Percentiles rank a stretch among this genome's conserved stretches.
Evolutionary conservation across 2,329 filamentous ascomycete species (phyloP).

Genomic region (Chaetomium olivaceum): DNA sequence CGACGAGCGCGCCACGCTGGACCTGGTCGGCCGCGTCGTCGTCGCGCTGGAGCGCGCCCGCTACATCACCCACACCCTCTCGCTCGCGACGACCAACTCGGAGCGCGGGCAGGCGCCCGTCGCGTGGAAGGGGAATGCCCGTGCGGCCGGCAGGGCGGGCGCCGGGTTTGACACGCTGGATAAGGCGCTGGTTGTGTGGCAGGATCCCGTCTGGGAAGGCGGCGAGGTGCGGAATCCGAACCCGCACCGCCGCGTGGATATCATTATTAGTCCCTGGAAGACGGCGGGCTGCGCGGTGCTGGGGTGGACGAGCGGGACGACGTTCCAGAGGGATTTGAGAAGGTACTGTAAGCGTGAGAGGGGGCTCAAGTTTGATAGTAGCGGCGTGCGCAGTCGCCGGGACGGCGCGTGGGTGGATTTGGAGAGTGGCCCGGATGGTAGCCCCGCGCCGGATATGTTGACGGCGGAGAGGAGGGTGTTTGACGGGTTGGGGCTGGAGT

Average conservation of each 20-base stretch:
- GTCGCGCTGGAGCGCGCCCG: constrained; percentile 65
- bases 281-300: constrained; percentile 85
- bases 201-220: constrained; percentile 59
- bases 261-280: constrained; percentile 85
- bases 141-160: constrained; percentile 38
- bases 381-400: constrained; percentile 69
- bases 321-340: constrained; percentile 83
- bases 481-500: constrained; percentile 69
- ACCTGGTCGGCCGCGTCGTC: constrained; percentile 74
- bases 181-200: constrained; percentile 92
- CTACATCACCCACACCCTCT: constrained; percentile 81
- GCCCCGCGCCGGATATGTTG: constrained; percentile 61
- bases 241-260: constrained; percentile 82
- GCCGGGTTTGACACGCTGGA: constrained; percentile 84
- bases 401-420: constrained; percentile 73
- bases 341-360: constrained; percentile 73
- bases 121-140: constrained; percentile 51
- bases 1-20: constrained; percentile 64
- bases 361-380: constrained; percentile 86
- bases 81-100: constrained; percentile 67
- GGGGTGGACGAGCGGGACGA: constrained; percentile 86
- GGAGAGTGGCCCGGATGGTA: constrained; percentile 53
- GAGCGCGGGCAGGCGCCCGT: constrained; percentile 67
- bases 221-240: constrained; percentile 60
- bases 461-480: constrained; percentile 82